These are phyloP conservation scores for Cryptococcus sp. DNA, from an alignment of 1,284 basidiomycete genomes.

Conservation along the genomic window DNA sequence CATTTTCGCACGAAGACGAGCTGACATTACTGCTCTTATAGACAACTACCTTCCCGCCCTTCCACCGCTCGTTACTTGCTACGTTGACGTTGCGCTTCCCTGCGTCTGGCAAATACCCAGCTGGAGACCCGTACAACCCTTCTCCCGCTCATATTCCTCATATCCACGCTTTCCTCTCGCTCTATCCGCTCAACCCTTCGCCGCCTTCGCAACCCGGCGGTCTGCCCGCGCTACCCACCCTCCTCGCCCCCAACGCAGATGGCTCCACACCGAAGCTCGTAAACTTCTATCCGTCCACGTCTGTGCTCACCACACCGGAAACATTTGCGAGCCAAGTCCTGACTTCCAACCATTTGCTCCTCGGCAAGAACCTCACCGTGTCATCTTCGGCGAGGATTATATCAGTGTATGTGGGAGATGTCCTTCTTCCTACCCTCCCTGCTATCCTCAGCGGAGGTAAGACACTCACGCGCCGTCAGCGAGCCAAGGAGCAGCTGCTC, in stretches of 20 bases:
- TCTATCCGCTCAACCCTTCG: slow-evolving; percentile 47
- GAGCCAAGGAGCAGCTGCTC: slow-evolving; percentile 31
- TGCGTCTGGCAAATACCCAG: slow-evolving; percentile 22
- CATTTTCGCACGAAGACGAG: not conserved
- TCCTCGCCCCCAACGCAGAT: slow-evolving; percentile 30
- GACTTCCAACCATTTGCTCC: slow-evolving; percentile 41
- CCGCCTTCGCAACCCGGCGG: slow-evolving; percentile 43
- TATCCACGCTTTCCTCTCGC: slow-evolving; percentile 49
- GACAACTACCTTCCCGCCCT: slow-evolving; percentile 48
- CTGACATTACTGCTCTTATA: slow-evolving; percentile 5
- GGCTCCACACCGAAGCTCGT: slow-evolving; percentile 38
- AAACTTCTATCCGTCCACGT: slow-evolving; percentile 48
- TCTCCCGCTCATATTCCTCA: slow-evolving; percentile 38
- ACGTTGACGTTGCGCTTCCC: slow-evolving; percentile 51
- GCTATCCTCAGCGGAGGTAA: slow-evolving; percentile 36
- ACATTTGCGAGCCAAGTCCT: slow-evolving; percentile 48
- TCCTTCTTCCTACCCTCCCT: slow-evolving; percentile 40
- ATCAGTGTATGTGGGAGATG: slow-evolving; percentile 43
- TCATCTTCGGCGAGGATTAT: slow-evolving; percentile 32
- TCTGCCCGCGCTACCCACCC: slow-evolving; percentile 48
- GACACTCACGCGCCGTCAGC: slow-evolving; percentile 32
- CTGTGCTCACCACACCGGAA: slow-evolving; percentile 40
- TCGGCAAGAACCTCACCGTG: slow-evolving; percentile 42
- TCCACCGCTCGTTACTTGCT: slow-evolving; percentile 50
- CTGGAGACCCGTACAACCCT: slow-evolving; percentile 45